A percentile compares a stretch with the other conserved stretches of the same genome.
Evolutionary conservation across 352 stramenopile genomes (phyloP).

Genomic region (Phytophthora colocasiae): DNA sequence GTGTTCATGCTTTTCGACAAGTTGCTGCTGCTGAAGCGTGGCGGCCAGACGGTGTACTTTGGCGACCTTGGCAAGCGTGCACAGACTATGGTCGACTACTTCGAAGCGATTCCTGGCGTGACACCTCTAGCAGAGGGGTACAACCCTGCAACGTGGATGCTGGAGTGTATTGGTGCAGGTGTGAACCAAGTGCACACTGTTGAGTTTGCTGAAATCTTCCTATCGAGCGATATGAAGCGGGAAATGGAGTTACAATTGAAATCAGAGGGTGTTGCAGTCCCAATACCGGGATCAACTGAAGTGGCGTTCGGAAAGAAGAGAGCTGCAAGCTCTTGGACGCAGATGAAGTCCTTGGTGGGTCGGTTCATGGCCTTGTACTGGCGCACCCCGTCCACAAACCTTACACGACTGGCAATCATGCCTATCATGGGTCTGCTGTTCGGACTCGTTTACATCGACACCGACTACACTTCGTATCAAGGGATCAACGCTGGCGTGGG

Average conservation of each 20-base stretch:
- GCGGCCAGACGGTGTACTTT: constrained; percentile 84
- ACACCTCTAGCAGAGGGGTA: constrained; percentile 53
- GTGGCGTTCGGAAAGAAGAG: constrained; percentile 45
- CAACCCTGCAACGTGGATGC: constrained; percentile 93
- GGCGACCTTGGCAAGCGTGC: constrained; percentile 70
- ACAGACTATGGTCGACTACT: constrained; percentile 58
- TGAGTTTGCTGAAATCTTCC: constrained; percentile 37
- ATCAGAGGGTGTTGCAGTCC: constrained; percentile 32
- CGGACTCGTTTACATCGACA: constrained; percentile 20
- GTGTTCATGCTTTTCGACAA: constrained; percentile 89
- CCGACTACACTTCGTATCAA: constrained; percentile 18
- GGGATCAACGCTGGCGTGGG: constrained; percentile 16
- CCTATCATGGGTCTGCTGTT: constrained; percentile 16
- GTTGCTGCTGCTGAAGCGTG: constrained; percentile 87
- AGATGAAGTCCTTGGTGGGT: constrained; percentile 41
- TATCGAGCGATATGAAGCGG: constrained; percentile 31
- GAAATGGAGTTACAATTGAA: constrained; percentile 34
- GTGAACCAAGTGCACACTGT: constrained; percentile 26
- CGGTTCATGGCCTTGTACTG: constrained; percentile 40
- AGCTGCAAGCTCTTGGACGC: constrained; percentile 30
- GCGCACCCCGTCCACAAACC: constrained; percentile 25
- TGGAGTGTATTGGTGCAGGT: constrained; percentile 79
- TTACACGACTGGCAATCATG: constrained; percentile 11
- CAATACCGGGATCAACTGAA: constrained; percentile 14
- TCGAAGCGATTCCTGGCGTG: constrained; percentile 74